Evolutionary conservation across 1,284 basidiomycete genomes (phyloP), one percentile per base, ranked within the genome.

Genomic region (Cryptococcus amylolentus): DNA sequence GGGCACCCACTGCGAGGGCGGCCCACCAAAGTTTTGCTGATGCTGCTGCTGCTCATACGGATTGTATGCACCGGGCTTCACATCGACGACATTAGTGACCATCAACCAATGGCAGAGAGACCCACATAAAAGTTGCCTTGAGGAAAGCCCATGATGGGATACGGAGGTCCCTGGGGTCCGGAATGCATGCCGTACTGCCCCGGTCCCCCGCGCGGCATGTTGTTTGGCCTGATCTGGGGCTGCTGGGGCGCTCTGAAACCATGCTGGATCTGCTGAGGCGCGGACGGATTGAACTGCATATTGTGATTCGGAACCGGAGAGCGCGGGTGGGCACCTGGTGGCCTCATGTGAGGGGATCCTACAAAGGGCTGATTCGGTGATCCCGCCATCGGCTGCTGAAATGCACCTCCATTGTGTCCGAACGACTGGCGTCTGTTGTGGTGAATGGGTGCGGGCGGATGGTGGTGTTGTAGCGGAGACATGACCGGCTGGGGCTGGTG

Each of bases 51-150:
- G 65, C 50, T 68, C 66, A 49, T 66, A 64, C 39, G 59, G 56
- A 46, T 63, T 67, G 60, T 59, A 65, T 35, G 7, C 31, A 8
- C 51, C 46, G 31, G 46, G 47, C 62, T 65, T 41, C 8, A 63
- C 44, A 48, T 23, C 23, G 3, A 23, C 12, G 20, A 16, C 9
- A 20, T 23, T 41, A 16, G 12, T 23, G 23, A 40, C n/a, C 43
- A 47, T 23, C 8, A n/a, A 42, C 52, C 13, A n/a, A 12, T 4
- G 41, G 8, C 41, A 20, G 9, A 27, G 5, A 5, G 10, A 72
- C 69, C 64, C 56, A 74, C 71, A 55, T 69, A 70, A 58, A 63
- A 72, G 37, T 55, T 51, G 37, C 56, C 52, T 43, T 69, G 68
- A 23, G 62, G 68, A 10, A 54, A 52, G 55, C 57, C 57, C 58